A percentile compares a stretch with the other conserved stretches of the same genome.
Conservation (phyloP, 2,329 filamentous ascomycete species). For the Talaromyces islandicus region DNA sequence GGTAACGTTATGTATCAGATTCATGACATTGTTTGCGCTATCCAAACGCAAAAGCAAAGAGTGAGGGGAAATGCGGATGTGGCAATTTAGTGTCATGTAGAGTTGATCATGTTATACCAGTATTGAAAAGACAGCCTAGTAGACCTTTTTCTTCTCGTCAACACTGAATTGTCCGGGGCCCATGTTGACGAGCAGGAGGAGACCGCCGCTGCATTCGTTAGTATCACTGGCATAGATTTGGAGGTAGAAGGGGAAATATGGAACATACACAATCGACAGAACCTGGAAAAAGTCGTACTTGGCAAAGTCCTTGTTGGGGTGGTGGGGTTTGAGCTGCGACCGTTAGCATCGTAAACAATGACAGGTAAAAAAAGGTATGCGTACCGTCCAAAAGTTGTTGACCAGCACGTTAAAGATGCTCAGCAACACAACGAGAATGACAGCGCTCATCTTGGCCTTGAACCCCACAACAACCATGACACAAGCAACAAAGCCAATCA, state of each 20-base stretch:
- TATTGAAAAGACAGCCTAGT: conserved; percentile 49
- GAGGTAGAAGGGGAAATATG: not conserved
- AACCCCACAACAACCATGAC: conserved; percentile 99
- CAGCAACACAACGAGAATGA: conserved; percentile 87
- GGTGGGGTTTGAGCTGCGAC: conserved; percentile 80
- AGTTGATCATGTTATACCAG: not conserved
- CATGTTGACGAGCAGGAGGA: conserved; percentile 96
- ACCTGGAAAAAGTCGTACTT: conserved; percentile 99
- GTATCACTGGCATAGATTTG: conserved; percentile 8
- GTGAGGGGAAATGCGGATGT: not conserved
- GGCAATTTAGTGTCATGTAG: too few relatives aligned
- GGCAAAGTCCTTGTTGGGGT: conserved; percentile 99
- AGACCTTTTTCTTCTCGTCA: conserved; percentile 99
- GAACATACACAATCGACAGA: conserved; percentile 79
- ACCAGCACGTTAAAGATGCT: conserved; percentile 95
- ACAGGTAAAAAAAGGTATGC: conserved; percentile 28
- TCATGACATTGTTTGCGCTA: not conserved
- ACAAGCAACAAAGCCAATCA: conserved; percentile 82
- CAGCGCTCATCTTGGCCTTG: conserved; percentile 98
- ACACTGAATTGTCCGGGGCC: conserved; percentile 95
- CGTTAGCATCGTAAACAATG: not conserved
- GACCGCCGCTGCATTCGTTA: conserved; percentile 59
- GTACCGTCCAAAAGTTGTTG: conserved; percentile 99
- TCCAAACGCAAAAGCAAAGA: not conserved
- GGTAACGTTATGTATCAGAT: not conserved